phyloP scores from a whole-genome alignment of 2,329 filamentous ascomycete species.

The Aspergillus sp. region DNA sequence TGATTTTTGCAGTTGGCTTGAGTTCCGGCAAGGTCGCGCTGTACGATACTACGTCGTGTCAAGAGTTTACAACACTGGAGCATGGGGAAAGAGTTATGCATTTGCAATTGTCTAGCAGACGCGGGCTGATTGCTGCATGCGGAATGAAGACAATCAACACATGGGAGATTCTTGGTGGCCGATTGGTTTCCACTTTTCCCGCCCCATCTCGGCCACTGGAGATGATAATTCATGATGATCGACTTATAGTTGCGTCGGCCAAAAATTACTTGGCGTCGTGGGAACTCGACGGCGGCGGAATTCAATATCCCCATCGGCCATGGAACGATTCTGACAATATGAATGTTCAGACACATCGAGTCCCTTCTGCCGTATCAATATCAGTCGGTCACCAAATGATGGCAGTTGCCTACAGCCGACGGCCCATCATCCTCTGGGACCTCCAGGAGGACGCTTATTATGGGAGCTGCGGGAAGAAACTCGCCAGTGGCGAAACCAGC shows the following conservation, averaged over 20 bases:
- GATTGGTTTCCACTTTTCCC: not conserved
- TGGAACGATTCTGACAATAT: not conserved
- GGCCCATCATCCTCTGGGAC: not conserved
- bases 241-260: not conserved
- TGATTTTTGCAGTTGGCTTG: not conserved
- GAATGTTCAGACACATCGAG: not conserved
- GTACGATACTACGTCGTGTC: not conserved
- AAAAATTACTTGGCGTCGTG: not conserved
- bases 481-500: not conserved
- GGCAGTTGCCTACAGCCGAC: not conserved
- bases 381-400: not conserved
- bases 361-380: not conserved
- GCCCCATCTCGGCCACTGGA: not conserved
- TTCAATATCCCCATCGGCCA: not conserved
- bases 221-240: not conserved
- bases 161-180: not conserved
- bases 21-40: not conserved
- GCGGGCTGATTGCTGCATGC: not conserved
- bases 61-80: not conserved
- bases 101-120: not conserved
- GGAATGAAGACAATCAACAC: not conserved
- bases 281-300: not conserved
- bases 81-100: not conserved
- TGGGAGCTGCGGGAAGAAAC: not conserved
- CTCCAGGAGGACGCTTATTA: not conserved